phyloP scores from a whole-genome alignment of 2,329 filamentous ascomycete genomes.

The Parastagonospora avenae region DNA sequence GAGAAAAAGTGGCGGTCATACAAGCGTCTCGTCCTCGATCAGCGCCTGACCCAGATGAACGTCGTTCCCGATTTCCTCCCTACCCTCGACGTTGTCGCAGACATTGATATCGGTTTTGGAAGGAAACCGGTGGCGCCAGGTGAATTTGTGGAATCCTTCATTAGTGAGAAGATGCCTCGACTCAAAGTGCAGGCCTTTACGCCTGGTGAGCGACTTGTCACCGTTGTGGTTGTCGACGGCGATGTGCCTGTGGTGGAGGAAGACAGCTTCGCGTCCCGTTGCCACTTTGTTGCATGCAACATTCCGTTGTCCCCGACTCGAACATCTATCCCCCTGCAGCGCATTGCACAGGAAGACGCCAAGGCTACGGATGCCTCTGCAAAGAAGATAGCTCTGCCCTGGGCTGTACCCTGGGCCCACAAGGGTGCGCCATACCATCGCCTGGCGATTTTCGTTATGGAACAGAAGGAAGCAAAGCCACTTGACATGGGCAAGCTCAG shows the following conservation, averaged over 20 bases:
- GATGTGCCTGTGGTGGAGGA: slow-evolving; percentile 82
- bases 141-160: slow-evolving; percentile 73
- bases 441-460: slow-evolving; percentile 78
- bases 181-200: slow-evolving; percentile 87
- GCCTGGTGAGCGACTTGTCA: slow-evolving; percentile 78
- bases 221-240: slow-evolving; percentile 83
- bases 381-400: slow-evolving; percentile 73
- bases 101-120: slow-evolving; percentile 82
- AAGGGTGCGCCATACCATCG: slow-evolving; percentile 93
- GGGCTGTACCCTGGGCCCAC: slow-evolving; percentile 84
- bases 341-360: slow-evolving; percentile 36
- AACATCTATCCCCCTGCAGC: slow-evolving; percentile 38
- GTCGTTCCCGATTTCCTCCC: slow-evolving; percentile 89
- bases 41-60: slow-evolving; percentile 85
- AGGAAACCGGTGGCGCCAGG: slow-evolving; percentile 74
- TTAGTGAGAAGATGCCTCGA: slow-evolving; percentile 75
- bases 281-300: slow-evolving; percentile 84
- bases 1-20: slow-evolving; percentile 86
- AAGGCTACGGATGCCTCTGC: slow-evolving; percentile 54
- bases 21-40: slow-evolving; percentile 76
- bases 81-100: slow-evolving; percentile 74
- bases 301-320: slow-evolving; percentile 66
- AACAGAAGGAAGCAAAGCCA: slow-evolving; percentile 67
- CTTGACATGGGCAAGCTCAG: slow-evolving; percentile 64
- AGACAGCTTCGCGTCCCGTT: slow-evolving; percentile 79